phyloP scores from a whole-genome alignment of 169 alveolate species.

The Perkinsus marinus region DNA sequence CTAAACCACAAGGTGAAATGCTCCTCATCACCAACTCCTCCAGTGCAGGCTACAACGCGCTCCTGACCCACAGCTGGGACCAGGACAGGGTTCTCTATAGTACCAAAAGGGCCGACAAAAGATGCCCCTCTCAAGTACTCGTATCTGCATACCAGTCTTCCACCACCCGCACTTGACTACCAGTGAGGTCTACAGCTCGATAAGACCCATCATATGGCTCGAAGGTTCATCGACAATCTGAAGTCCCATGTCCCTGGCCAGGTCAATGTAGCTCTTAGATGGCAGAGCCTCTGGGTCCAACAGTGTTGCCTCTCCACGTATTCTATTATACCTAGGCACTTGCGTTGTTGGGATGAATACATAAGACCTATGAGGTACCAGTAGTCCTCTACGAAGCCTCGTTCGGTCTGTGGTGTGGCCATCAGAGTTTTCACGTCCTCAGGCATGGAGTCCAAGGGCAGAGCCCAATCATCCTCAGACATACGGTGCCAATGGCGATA shows the following conservation, averaged over 20 bases:
- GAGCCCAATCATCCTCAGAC: slow-evolving; percentile 36
- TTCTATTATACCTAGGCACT: slow-evolving; percentile 15
- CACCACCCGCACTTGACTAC: background rate
- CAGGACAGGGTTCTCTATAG: slow-evolving; percentile 57
- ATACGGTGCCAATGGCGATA: background rate
- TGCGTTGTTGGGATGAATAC: background rate
- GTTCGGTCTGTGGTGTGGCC: slow-evolving; percentile 39
- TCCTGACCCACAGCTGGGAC: slow-evolving; percentile 55
- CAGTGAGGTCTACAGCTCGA: slow-evolving; percentile 33
- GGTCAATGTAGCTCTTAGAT: slow-evolving; percentile 48
- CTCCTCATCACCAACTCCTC: slow-evolving; percentile 75
- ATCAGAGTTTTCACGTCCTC: slow-evolving; percentile 47
- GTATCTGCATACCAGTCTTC: no score
- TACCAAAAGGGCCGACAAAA: slow-evolving; percentile 61
- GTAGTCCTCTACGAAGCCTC: slow-evolving; percentile 53
- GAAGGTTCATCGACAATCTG: slow-evolving; percentile 48
- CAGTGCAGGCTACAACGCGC: slow-evolving; percentile 58
- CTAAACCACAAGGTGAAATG: slow-evolving; percentile 58
- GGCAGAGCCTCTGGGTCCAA: slow-evolving; percentile 48
- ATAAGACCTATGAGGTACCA: slow-evolving; percentile 36
- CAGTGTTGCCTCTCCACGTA: slow-evolving; percentile 52
- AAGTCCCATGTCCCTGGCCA: slow-evolving; percentile 56
- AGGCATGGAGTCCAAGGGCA: slow-evolving; percentile 57
- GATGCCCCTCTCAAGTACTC: slow-evolving; percentile 56
- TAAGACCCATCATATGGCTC: slow-evolving; percentile 55